Percentiles rank a stretch among this genome's conserved stretches.
Evolutionary conservation across 2,329 filamentous ascomycete genomes (phyloP).

Genomic region (Aureobasidium sp.): DNA sequence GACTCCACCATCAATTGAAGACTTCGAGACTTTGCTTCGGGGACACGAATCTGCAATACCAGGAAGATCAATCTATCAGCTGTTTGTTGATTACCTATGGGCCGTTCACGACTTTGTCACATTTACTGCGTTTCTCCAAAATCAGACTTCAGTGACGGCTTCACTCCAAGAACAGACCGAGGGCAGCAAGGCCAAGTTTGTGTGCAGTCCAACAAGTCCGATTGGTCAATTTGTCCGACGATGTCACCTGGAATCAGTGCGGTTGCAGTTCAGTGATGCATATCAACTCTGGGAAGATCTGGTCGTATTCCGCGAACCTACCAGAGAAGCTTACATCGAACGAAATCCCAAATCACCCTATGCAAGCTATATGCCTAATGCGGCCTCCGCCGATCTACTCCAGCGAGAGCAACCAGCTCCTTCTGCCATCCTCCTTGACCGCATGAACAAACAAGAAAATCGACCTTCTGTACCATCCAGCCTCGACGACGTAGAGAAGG

Average conservation of each 20-base stretch:
- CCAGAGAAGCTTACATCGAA: conserved; percentile 54
- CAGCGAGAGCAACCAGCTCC: conserved; percentile 32
- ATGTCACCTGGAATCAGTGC: conserved; percentile 69
- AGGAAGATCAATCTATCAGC: conserved; percentile 78
- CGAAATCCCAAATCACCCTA: conserved; percentile 40
- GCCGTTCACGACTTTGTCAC: conserved; percentile 44
- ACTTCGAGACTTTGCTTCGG: conserved; percentile 28
- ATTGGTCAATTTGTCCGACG: conserved; percentile 74
- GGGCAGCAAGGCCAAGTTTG: conserved; percentile 45
- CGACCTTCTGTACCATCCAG: conserved; percentile 46
- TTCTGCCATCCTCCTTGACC: conserved; percentile 17
- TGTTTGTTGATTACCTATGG: conserved; percentile 78
- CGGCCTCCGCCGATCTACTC: conserved; percentile 25
- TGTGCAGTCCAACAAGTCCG: conserved; percentile 64
- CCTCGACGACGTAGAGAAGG: conserved; percentile 69
- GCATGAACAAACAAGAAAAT: conserved; percentile 22
- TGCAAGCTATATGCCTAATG: neutral
- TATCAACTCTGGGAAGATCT: conserved; percentile 76
- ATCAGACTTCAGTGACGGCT: conserved; percentile 13
- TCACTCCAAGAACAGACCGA: conserved; percentile 41
- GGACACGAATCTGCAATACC: conserved; percentile 50
- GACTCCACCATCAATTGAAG: conserved; percentile 35
- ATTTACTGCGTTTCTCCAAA: conserved; percentile 10
- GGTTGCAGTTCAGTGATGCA: conserved; percentile 72
- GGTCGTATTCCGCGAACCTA: conserved; percentile 71